phyloP scores from a whole-genome alignment of 225 moss, liverwort and hornwort genomes.

The Marchantia paleacea region DNA sequence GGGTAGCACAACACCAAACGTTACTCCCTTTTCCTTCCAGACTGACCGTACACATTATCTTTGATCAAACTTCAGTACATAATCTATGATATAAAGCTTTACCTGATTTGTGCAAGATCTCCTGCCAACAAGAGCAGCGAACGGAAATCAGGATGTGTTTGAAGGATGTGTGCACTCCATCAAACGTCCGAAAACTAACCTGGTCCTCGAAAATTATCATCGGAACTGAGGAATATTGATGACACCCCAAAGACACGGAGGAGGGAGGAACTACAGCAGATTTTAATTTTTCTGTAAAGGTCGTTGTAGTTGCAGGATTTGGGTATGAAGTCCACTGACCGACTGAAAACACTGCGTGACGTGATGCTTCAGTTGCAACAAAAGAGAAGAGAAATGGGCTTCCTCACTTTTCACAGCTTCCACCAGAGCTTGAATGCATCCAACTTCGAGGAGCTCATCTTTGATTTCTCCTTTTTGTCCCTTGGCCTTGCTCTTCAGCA shows the following conservation, averaged over 20 bases:
- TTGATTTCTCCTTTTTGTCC: conserved; percentile 21
- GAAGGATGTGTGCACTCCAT: no score
- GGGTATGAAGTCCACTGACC: conserved; percentile 32
- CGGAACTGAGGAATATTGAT: no score
- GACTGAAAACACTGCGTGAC: conserved; percentile 36
- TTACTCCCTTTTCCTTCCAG: no score
- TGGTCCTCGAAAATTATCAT: no score
- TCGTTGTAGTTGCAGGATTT: conserved; percentile 34
- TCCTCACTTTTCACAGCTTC: conserved; percentile 37
- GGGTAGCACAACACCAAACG: no score
- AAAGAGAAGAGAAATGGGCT: conserved; percentile 35
- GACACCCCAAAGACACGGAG: background rate
- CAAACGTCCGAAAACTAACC: no score
- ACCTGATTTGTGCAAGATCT: no score
- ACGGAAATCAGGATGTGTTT: no score
- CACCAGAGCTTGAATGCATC: conserved; percentile 28
- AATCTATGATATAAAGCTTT: no score
- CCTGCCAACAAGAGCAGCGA: no score
- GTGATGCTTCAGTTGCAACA: conserved; percentile 30
- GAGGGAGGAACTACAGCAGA: background rate
- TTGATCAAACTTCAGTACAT: no score
- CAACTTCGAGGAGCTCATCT: conserved; percentile 4
- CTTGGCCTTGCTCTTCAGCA: conserved; percentile 31
- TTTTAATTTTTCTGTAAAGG: background rate
- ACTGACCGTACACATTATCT: no score